phyloP scores from a whole-genome alignment of 1,284 basidiomycete species.

The Austropuccinia psidii region DNA sequence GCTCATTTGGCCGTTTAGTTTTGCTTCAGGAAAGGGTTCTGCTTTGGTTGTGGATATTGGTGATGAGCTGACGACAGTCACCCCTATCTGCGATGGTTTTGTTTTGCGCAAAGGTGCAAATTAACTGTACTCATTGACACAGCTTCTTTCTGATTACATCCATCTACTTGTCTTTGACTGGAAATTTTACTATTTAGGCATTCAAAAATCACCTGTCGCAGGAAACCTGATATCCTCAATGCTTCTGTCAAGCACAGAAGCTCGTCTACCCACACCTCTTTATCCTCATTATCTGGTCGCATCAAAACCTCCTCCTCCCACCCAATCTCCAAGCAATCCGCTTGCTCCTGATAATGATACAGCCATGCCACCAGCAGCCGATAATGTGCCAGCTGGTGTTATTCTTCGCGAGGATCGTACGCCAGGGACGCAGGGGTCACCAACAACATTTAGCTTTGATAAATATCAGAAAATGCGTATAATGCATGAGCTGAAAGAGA shows the following conservation, averaged over 20 bases:
- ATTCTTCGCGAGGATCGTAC: conserved; percentile 66
- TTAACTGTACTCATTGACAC: neutral
- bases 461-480: conserved; percentile 74
- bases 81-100: conserved; percentile 95
- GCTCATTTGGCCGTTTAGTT: conserved; percentile 59
- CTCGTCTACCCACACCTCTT: neutral
- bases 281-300: conserved; percentile 24
- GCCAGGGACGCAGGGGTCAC: conserved; percentile 44
- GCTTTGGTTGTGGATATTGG: conserved; percentile 93
- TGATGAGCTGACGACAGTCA: conserved; percentile 75
- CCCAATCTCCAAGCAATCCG: neutral
- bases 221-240: conserved; percentile 42
- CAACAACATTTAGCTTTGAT: conserved; percentile 70
- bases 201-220: conserved; percentile 44
- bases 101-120: conserved; percentile 81
- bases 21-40: conserved; percentile 91
- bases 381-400: conserved; percentile 9
- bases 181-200: conserved; percentile 38
- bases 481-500: conserved; percentile 89
- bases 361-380: neutral
- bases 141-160: neutral
- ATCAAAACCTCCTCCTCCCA: neutral
- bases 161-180: neutral
- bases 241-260: conserved; percentile 38
- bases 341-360: neutral